A percentile compares a stretch with the other conserved stretches of the same genome.
These are phyloP conservation scores for Mycena alexandri DNA, from an alignment of 768 basidiomycete species.

Conservation along the genomic window DNA sequence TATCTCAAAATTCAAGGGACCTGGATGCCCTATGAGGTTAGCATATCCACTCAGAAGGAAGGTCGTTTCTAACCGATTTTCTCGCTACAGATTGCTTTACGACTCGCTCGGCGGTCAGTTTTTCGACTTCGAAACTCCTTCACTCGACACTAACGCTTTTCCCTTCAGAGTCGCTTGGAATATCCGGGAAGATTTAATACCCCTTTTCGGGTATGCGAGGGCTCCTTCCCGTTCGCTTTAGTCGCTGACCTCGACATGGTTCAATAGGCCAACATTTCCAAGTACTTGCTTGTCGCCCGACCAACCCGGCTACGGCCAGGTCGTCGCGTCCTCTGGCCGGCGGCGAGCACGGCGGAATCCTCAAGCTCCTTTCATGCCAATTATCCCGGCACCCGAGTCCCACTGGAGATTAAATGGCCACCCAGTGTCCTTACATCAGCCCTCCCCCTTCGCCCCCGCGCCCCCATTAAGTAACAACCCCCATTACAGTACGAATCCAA, in stretches of 20 bases:
- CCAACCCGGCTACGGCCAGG: slow-evolving; percentile 89
- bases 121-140: slow-evolving; percentile 25
- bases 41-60: slow-evolving; percentile 36
- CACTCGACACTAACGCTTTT: slow-evolving; percentile 23
- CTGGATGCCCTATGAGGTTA: slow-evolving; percentile 93
- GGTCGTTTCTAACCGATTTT: slow-evolving; percentile 27
- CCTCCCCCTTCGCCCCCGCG: slow-evolving; percentile 7
- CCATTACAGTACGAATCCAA: slow-evolving; percentile 42
- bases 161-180: slow-evolving; percentile 86
- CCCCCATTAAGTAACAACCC: slow-evolving; percentile 24
- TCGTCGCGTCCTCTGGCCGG: slow-evolving; percentile 73
- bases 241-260: slow-evolving; percentile 35
- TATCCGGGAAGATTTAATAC: slow-evolving; percentile 87
- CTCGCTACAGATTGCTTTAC: slow-evolving; percentile 75
- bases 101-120: slow-evolving; percentile 81
- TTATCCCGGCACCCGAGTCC: slow-evolving; percentile 7
- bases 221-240: slow-evolving; percentile 10
- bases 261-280: slow-evolving; percentile 82
- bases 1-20: slow-evolving; percentile 95
- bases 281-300: slow-evolving; percentile 87
- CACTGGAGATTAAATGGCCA: slow-evolving; percentile 1
- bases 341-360: slow-evolving; percentile 70
- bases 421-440: slow-evolving; percentile 13
- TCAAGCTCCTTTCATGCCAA: slow-evolving; percentile 50
- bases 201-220: slow-evolving; percentile 82